Evolutionary conservation across 2,329 filamentous ascomycete species (phyloP).

Genomic region (Arachnomyces sp.): DNA sequence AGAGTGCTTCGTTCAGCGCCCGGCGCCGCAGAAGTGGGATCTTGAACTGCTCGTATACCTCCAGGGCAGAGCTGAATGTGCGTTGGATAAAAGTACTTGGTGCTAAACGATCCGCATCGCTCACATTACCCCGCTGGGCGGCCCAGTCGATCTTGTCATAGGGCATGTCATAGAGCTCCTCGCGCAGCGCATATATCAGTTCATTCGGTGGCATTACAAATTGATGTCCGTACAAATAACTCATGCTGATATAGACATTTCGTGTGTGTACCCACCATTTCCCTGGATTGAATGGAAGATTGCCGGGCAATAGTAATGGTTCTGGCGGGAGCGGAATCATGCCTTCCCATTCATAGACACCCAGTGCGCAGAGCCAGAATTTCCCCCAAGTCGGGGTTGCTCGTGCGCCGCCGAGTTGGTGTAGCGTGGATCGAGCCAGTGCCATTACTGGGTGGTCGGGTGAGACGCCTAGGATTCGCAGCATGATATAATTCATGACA

Average conservation of each 20-base stretch:
- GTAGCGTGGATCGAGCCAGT: slow-evolving; percentile 1
- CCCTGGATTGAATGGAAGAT: slow-evolving; percentile 2
- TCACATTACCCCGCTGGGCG: neutral
- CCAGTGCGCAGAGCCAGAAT: slow-evolving; percentile 6
- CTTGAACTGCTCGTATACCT: slow-evolving; percentile 1
- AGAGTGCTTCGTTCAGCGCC: slow-evolving; percentile 2
- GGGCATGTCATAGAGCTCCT: slow-evolving; percentile 5
- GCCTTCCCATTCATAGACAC: slow-evolving; percentile 5
- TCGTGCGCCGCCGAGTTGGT: neutral
- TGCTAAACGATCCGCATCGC: neutral
- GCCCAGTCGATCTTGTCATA: slow-evolving; percentile 6
- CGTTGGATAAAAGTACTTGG: neutral
- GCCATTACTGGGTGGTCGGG: slow-evolving; percentile 2
- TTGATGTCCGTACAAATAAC: neutral
- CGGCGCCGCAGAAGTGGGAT: neutral
- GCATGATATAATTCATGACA: slow-evolving; percentile 1
- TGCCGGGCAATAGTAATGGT: slow-evolving; percentile 2
- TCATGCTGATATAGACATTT: slow-evolving; percentile 3
- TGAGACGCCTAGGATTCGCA: neutral
- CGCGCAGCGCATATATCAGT: slow-evolving; percentile 2
- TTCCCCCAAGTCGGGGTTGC: slow-evolving; percentile 3
- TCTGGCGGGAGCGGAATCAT: slow-evolving; percentile 3
- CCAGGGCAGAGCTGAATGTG: neutral
- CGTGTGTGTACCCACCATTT: slow-evolving; percentile 7
- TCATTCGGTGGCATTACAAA: neutral